Conservation (phyloP, 2,329 filamentous ascomycete species). For the Ascosphaera aggregata region DNA sequence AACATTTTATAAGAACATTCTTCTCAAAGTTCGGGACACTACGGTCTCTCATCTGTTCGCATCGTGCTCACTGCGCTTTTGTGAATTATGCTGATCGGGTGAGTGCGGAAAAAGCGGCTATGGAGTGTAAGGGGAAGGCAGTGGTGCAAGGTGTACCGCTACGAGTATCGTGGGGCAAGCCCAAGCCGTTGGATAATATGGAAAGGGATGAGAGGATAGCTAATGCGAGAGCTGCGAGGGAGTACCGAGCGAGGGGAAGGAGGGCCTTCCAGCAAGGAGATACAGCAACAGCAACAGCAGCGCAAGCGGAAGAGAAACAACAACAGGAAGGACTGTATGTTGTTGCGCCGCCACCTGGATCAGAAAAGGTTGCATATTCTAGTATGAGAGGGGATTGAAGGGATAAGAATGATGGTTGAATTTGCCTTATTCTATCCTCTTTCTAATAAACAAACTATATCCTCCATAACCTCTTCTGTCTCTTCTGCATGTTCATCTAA, state of each 20-base stretch:
- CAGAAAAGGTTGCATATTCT: slow-evolving; percentile 57
- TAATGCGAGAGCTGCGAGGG: slow-evolving; percentile 57
- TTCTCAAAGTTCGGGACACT: slow-evolving; percentile 79
- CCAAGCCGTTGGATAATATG: slow-evolving; percentile 78
- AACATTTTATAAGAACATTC: slow-evolving; percentile 73
- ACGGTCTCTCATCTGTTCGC: slow-evolving; percentile 81
- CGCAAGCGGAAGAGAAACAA: slow-evolving; percentile 21
- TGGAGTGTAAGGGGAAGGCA: slow-evolving; percentile 64
- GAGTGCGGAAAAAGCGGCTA: slow-evolving; percentile 65
- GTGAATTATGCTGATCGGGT: slow-evolving; percentile 77
- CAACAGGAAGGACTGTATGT: slow-evolving; percentile 17
- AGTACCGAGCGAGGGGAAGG: slow-evolving; percentile 28
- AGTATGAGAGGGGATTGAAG: slow-evolving; percentile 58
- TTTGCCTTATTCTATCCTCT: too few relatives aligned
- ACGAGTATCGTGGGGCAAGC: slow-evolving; percentile 76
- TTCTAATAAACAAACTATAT: too few relatives aligned
- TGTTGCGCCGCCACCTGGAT: slow-evolving; percentile 58
- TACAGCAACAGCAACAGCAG: too few relatives aligned
- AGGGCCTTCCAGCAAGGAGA: too few relatives aligned
- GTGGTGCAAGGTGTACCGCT: slow-evolving; percentile 81
- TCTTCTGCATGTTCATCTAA: slow-evolving; percentile 14
- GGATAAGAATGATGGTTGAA: background rate
- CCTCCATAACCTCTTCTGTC: slow-evolving; percentile 7
- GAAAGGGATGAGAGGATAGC: slow-evolving; percentile 62
- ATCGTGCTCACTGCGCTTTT: slow-evolving; percentile 93